Evolutionary conservation across 1,284 basidiomycete species (phyloP).

Genomic region (Peniophora sp.): DNA sequence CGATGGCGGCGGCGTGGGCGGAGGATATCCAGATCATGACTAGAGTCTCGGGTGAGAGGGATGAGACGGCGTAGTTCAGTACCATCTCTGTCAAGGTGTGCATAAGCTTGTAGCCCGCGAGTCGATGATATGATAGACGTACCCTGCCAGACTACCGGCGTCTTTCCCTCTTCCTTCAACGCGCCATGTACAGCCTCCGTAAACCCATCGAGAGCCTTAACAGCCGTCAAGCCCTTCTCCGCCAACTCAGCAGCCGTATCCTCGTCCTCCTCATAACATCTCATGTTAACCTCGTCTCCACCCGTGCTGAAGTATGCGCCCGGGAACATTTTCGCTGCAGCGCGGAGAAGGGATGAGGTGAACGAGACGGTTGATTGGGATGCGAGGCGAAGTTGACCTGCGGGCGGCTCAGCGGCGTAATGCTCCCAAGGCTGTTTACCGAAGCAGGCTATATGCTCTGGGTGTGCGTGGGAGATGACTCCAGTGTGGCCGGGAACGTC

Average conservation of each 20-base stretch:
- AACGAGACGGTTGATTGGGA: constrained; percentile 26
- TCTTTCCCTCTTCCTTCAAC: constrained; percentile 38
- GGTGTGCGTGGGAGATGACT: constrained; percentile 30
- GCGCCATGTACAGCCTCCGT: constrained; percentile 42
- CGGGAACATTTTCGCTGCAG: constrained; percentile 38
- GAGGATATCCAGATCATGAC: constrained; percentile 40
- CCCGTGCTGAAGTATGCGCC: constrained; percentile 68
- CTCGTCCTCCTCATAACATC: constrained; percentile 59
- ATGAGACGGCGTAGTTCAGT: constrained; percentile 8
- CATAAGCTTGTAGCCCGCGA: no score
- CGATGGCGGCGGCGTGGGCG: constrained; percentile 33
- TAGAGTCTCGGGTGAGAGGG: constrained; percentile 11
- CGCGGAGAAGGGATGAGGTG: constrained; percentile 35
- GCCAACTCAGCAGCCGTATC: constrained; percentile 46
- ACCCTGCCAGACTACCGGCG: constrained; percentile 66
- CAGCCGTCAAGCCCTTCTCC: constrained; percentile 41
- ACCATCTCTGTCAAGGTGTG: constrained; percentile 8
- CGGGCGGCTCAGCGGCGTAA: constrained; percentile 34
- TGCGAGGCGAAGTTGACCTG: constrained; percentile 39
- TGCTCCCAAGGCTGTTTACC: constrained; percentile 16
- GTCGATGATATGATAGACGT: no score
- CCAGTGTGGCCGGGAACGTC: constrained; percentile 52
- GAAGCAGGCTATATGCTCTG: constrained; percentile 36
- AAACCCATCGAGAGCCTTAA: constrained; percentile 59
- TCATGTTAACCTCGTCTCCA: constrained; percentile 74